Evolutionary conservation across 306 rosid genomes (phyloP).

Genomic region (Cucumis melo): DNA sequence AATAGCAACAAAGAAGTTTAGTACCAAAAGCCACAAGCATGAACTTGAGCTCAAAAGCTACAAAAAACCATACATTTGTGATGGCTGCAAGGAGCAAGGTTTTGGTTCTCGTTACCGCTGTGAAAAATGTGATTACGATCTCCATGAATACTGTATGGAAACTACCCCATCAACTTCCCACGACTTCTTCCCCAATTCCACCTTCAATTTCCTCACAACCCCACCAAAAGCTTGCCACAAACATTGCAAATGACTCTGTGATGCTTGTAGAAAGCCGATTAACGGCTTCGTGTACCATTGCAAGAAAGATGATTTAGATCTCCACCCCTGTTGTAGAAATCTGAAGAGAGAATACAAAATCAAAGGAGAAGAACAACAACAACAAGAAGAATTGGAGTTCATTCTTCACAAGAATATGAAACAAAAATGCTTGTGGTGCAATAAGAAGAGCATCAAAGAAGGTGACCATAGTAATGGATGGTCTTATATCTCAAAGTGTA

Average conservation of each 20-base stretch:
- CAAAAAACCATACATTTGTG: background rate
- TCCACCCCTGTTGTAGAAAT: too few relatives aligned
- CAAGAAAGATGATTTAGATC: too few relatives aligned
- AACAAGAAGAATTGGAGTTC: too few relatives aligned
- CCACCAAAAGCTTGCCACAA: background rate
- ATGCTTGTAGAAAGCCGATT: background rate
- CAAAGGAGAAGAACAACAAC: too few relatives aligned
- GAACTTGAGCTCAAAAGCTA: background rate
- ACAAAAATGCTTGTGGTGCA: too few relatives aligned
- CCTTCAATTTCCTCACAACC: background rate
- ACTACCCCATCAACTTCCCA: background rate
- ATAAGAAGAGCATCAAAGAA: too few relatives aligned
- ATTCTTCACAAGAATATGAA: too few relatives aligned
- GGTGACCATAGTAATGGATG: too few relatives aligned
- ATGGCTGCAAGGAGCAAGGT: constrained; percentile 6
- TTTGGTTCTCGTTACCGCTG: constrained; percentile 12
- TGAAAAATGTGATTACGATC: constrained; percentile 2
- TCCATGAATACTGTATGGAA: background rate
- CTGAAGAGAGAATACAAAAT: too few relatives aligned
- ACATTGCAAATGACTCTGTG: background rate
- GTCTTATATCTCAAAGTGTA: too few relatives aligned
- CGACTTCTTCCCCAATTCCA: background rate
- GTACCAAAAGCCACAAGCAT: background rate
- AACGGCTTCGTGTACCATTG: background rate
- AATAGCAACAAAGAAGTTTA: background rate